phyloP scores from a whole-genome alignment of 1,284 basidiomycete genomes.

The Leccinum pachyderme region DNA sequence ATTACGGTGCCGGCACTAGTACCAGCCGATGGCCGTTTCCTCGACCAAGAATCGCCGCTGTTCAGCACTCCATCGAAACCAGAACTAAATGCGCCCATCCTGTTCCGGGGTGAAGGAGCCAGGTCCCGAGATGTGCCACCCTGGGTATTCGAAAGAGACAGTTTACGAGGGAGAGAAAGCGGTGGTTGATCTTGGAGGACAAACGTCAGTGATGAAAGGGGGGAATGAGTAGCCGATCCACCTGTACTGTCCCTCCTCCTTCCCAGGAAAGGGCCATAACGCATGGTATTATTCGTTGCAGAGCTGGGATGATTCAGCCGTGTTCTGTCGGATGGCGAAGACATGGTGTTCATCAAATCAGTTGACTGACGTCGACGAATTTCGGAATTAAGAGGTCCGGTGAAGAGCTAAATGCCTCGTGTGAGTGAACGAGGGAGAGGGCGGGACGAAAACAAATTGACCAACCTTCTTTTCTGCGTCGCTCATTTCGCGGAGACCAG shows the following conservation, averaged over 20 bases:
- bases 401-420: slow-evolving; percentile 55
- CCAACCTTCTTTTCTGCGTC: slow-evolving; percentile 88
- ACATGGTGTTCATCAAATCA: slow-evolving; percentile 60
- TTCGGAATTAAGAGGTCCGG: slow-evolving; percentile 75
- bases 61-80: slow-evolving; percentile 73
- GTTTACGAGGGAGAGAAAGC: slow-evolving; percentile 55
- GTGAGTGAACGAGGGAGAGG: slow-evolving; percentile 24
- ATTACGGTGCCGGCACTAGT: slow-evolving; percentile 30
- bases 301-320: slow-evolving; percentile 50
- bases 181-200: slow-evolving; percentile 45
- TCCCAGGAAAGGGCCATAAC: slow-evolving; percentile 57
- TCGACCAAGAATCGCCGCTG: slow-evolving; percentile 64
- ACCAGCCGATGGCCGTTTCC: slow-evolving; percentile 59
- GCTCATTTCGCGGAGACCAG: slow-evolving; percentile 72
- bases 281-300: slow-evolving; percentile 55
- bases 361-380: slow-evolving; percentile 76
- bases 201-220: slow-evolving; percentile 13
- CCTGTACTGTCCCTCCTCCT: slow-evolving; percentile 69
- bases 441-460: slow-evolving; percentile 12
- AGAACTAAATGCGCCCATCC: slow-evolving; percentile 50
- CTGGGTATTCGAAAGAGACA: slow-evolving; percentile 65
- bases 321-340: slow-evolving; percentile 56
- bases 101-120: slow-evolving; percentile 64
- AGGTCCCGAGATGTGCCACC: slow-evolving; percentile 55
- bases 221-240: slow-evolving; percentile 27